Percentiles rank a stretch among this genome's conserved stretches.
Conservation (phyloP, 441 rosid genomes). For the Pelargonium myrrhifolium region DNA sequence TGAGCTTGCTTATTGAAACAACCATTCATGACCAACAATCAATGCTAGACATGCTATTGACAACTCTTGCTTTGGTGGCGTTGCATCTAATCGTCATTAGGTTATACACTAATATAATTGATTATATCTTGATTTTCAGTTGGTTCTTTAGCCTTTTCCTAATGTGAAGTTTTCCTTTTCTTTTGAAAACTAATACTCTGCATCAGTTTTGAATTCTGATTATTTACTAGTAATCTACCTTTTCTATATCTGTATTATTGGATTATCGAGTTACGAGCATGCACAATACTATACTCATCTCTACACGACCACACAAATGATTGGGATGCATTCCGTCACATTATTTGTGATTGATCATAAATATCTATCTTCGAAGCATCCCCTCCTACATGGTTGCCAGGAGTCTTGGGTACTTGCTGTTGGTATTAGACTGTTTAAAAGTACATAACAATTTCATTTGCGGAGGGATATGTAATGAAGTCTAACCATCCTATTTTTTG, state of each 20-base stretch:
- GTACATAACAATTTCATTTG: conserved; percentile 9
- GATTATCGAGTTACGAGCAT: background rate
- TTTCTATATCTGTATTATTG: background rate
- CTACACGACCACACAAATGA: background rate
- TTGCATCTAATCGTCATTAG: background rate
- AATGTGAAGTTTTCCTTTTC: too few relatives aligned
- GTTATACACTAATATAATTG: background rate
- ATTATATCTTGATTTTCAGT: background rate
- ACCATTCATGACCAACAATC: conserved; percentile 6
- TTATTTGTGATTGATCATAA: background rate
- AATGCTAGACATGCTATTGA: background rate
- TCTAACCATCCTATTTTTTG: conserved; percentile 23
- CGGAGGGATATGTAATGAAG: conserved; percentile 12
- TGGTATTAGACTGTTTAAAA: conserved; percentile 1
- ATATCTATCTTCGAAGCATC: background rate
- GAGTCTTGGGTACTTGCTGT: conserved; percentile 3
- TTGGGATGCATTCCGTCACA: background rate
- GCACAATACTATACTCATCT: background rate
- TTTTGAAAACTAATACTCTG: too few relatives aligned
- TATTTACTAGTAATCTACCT: background rate
- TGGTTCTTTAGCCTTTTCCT: background rate
- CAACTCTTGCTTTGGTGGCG: background rate
- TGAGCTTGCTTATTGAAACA: conserved; percentile 25
- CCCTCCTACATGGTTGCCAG: background rate
- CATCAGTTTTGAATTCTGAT: background rate